Conservation (phyloP, 768 basidiomycete genomes). For the Tricholoma saponaceum region DNA sequence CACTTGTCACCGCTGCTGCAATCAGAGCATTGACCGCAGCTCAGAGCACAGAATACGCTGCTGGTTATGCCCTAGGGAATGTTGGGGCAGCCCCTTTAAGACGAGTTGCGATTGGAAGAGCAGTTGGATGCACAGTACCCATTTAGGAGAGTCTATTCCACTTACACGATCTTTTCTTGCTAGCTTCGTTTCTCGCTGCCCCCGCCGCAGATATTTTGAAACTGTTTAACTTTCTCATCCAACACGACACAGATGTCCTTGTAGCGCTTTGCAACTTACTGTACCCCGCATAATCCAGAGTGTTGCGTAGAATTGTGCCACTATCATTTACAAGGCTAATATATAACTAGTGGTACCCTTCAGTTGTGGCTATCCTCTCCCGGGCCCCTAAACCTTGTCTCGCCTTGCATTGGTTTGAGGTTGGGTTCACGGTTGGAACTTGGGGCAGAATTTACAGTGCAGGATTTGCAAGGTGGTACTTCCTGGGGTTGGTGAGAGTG, state of each 20-base stretch:
- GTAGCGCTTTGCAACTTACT: background rate
- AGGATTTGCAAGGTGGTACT: no score
- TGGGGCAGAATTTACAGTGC: no score
- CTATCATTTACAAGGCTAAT: no score
- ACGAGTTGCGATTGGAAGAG: background rate
- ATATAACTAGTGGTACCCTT: no score
- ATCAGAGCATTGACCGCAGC: background rate
- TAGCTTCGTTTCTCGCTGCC: background rate
- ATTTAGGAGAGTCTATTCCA: background rate
- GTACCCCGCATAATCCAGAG: background rate
- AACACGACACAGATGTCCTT: background rate
- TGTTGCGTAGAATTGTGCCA: background rate
- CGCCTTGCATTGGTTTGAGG: no score
- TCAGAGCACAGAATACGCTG: background rate
- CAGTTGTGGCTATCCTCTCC: no score
- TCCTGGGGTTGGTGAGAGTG: no score
- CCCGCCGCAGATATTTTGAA: background rate
- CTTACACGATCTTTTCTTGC: background rate
- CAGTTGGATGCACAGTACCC: background rate
- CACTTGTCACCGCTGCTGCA: background rate
- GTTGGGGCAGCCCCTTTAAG: background rate
- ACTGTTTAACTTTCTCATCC: background rate
- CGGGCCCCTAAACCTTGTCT: no score
- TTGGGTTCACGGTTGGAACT: no score
- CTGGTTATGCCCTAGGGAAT: background rate